A percentile compares a stretch with the other conserved stretches of the same genome.
phyloP scores from a whole-genome alignment of 257 asterid genomes.

The Osmanthus fragrans region DNA sequence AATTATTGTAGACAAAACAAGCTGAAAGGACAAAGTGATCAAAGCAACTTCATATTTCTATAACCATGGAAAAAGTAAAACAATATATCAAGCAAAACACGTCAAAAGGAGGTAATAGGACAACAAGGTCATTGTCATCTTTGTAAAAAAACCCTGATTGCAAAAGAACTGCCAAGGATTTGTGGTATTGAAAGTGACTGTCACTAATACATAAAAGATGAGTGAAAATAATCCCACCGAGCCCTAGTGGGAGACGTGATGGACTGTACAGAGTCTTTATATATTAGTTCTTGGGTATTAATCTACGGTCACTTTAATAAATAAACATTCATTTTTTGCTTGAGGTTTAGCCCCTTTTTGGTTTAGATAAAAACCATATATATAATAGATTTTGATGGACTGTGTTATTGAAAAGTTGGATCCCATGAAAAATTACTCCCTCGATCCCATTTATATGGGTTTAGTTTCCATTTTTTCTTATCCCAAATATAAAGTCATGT shows the following conservation, averaged over 20 bases:
- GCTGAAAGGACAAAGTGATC: conserved; percentile 26
- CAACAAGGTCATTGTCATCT: conserved; percentile 20
- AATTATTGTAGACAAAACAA: conserved; percentile 18
- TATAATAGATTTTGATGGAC: not conserved
- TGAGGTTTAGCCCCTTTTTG: no score
- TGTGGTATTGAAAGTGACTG: conserved; percentile 32
- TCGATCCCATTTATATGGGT: no score
- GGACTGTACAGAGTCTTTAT: no score
- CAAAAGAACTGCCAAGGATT: conserved; percentile 20
- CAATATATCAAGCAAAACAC: not conserved
- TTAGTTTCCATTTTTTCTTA: no score
- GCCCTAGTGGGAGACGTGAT: not conserved
- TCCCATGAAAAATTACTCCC: no score
- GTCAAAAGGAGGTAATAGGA: conserved; percentile 15
- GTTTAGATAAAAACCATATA: not conserved
- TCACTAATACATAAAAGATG: conserved; percentile 24
- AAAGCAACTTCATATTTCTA: conserved; percentile 34
- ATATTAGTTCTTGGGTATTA: no score
- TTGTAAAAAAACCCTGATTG: conserved; percentile 31
- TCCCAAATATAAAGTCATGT: no score
- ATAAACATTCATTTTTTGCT: no score
- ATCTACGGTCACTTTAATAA: no score
- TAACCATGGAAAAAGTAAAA: conserved; percentile 30
- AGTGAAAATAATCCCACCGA: conserved; percentile 18
- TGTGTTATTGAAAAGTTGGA: no score